Evolutionary conservation across 805 yeast species (phyloP), one percentile per base, ranked within the genome.

Genomic region (Saturnispora diversa): DNA sequence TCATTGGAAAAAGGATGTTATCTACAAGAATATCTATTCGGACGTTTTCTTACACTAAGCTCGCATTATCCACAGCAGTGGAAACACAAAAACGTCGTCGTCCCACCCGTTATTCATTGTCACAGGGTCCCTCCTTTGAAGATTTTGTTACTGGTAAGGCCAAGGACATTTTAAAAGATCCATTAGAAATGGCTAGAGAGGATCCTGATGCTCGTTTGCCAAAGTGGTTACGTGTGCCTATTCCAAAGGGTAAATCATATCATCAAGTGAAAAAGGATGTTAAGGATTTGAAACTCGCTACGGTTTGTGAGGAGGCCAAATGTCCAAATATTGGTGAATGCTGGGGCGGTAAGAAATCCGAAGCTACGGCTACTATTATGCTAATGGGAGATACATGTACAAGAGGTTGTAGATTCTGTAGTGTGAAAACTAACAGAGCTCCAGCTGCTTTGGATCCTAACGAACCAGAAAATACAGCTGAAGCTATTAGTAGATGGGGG

Each of bases 241-340:
- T 92, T 47, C 98, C 98, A n/a, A 85, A 84, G 64, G 99, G 99
- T 33, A 72, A 78, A 47, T 80, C 83, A 21, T 92, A 75, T 60
- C 79, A 79, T 52, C 79, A 77, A 50, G 68, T 92, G 50, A 87
- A 90, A 56, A 73, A 76, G 35, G 99, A 92, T 56, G 80, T 92
- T 25, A 72, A 86, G 45, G 97, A 94, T 44, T 67, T 92, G 45
- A 85, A 86, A 48, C 67, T 92, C 38, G 82, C 95, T 27, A 92
- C 99, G 0, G 99, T 92, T 23, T 92, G 99, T 64, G 97, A 92
- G 62, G 98, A 92, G 56, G 98, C 98, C 4, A 81, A 92, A 56
- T 92, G 99, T 64, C 99, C 99, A n/a, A 92, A 92, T 60, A 92
- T 92, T 47, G 96, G 97, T 39, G 99, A 92, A 60, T 92, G 99